phyloP scores from a whole-genome alignment of 345 rosid species.

The Populus alba region DNA sequence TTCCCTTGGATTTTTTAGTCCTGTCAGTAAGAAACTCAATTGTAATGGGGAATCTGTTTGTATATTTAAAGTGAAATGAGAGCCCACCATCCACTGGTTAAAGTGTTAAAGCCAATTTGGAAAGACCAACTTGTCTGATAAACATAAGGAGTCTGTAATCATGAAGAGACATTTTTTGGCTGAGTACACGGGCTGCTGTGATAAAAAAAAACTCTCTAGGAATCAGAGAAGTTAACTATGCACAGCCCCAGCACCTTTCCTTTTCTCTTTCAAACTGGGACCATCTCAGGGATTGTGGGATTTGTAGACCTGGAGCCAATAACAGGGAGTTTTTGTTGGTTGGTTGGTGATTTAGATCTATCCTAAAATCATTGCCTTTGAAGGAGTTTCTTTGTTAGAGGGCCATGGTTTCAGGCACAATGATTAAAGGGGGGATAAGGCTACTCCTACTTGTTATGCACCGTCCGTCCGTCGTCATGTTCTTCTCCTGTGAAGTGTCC shows the following conservation, averaged over 20 bases:
- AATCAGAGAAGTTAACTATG: neutral
- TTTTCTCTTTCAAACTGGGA: neutral
- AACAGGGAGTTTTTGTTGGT: constrained; percentile 21
- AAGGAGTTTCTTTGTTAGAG: constrained; percentile 16
- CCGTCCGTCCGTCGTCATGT: constrained; percentile 15
- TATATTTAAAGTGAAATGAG: neutral
- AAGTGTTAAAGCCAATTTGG: neutral
- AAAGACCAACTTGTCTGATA: neutral
- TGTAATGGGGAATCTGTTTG: neutral
- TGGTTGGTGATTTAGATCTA: constrained; percentile 32
- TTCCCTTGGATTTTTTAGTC: neutral
- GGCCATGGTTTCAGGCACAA: constrained; percentile 14
- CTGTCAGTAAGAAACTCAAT: neutral
- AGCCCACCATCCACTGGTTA: constrained; percentile 2
- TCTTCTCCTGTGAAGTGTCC: constrained; percentile 15
- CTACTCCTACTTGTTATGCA: constrained; percentile 10
- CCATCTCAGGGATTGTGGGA: constrained; percentile 11
- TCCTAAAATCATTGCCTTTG: constrained; percentile 21
- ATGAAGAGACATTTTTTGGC: neutral
- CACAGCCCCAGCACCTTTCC: neutral
- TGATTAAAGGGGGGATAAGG: constrained; percentile 34
- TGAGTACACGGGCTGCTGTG: neutral
- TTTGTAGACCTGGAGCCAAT: constrained; percentile 6
- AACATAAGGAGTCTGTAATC: neutral
- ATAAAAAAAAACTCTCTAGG: neutral